Evolutionary conservation across 768 basidiomycete genomes (phyloP).

Genomic region (Fibroporia radiculosa): DNA sequence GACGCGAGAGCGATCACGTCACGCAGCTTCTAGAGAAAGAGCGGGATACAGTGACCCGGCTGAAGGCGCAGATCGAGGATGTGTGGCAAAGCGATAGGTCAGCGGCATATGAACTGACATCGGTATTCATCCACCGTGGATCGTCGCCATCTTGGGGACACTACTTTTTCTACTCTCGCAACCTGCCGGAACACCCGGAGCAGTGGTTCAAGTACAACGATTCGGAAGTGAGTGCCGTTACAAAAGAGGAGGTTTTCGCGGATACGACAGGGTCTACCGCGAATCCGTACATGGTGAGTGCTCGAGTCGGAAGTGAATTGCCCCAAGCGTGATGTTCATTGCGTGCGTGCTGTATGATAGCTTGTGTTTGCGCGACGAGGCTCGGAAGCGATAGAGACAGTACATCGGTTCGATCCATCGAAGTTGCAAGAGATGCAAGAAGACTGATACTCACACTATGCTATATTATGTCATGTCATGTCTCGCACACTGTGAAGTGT

Average conservation of each 20-base stretch:
- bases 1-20: slow-evolving; percentile 45
- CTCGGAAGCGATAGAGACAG: slow-evolving; percentile 72
- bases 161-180: slow-evolving; percentile 92
- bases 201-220: slow-evolving; percentile 98
- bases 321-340: no score
- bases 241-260: slow-evolving; percentile 76
- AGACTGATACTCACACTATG: no score
- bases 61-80: slow-evolving; percentile 65
- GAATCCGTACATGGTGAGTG: slow-evolving; percentile 80
- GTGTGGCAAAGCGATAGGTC: slow-evolving; percentile 64
- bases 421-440: slow-evolving; percentile 9
- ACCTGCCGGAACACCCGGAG: slow-evolving; percentile 73
- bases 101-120: slow-evolving; percentile 82
- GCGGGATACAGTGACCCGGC: slow-evolving; percentile 36
- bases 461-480: no score
- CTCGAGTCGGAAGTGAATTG: no score
- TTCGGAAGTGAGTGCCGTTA: slow-evolving; percentile 69
- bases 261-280: slow-evolving; percentile 88
- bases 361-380: slow-evolving; percentile 81
- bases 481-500: no score
- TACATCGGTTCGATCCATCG: slow-evolving; percentile 48
- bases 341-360: slow-evolving; percentile 29
- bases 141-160: slow-evolving; percentile 83
- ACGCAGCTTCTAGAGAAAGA: slow-evolving; percentile 50
- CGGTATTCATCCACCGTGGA: slow-evolving; percentile 93